Base-by-base conservation (phyloP, 2,329 filamentous ascomycete genomes). In the Arthrobotrys sinensis region DNA sequence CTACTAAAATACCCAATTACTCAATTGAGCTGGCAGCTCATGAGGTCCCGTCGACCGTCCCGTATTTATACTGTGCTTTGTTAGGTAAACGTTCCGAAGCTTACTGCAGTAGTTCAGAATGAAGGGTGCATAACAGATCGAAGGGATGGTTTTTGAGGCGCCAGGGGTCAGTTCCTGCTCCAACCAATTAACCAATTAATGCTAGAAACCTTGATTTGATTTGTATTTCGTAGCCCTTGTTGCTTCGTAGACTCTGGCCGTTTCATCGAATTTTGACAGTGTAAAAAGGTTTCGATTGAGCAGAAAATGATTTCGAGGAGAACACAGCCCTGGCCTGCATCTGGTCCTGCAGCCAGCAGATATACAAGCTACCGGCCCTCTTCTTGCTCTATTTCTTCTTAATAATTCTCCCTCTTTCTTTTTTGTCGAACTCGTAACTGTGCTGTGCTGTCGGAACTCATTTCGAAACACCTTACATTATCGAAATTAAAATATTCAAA, bases 151-250 rank as follows among this genome's bases (percentile, higher is more conserved):
- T 45, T 46, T 38, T 46, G 64, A 28, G 48, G 57, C 38, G 24
- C 60, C 46, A 48, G 60, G 68, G 46, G 57, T 1, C 16, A 2
- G 24, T 28, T 28, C 24, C 24, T 28, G 12, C 50, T 34, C 32
- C 8, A 21, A 24, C 5, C 7, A 32, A 4, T 38, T 11, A 16
- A 16, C 46, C 36, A 14, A 52, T 40, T 52, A 21, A 24, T 63
- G 55, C 45, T 21, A 45, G 46, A 24, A 50, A 55, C 57, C 28
- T n/a, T 32, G 38, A 48, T 50, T 28, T 65, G 55, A 73, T 75
- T 75, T 75, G 63, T 63, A 75, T 67, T 75, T 75, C 24, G 43
- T 19, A 73, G 69, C 46, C 60, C 60, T 65, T 65, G 69, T 34
- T 48, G 60, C 5, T 53, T 60, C 55, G 55, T 28, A 40, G 55